Conservation (phyloP, 108 stramenopile genomes). For the Phaeodactylum tricornutum region DNA sequence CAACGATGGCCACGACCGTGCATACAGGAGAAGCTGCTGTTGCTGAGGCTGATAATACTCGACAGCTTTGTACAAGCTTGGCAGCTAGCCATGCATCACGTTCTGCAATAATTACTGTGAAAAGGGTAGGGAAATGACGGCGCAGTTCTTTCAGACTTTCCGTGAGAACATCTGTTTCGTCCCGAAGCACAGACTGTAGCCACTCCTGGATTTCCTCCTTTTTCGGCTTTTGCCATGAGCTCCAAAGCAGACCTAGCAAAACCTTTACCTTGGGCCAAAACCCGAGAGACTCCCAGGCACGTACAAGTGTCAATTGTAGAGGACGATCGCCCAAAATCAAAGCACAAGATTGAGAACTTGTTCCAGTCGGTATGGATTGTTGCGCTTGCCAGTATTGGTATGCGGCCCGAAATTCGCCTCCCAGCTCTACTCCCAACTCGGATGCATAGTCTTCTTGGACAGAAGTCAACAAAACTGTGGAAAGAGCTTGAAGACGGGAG, state of each 20-base stretch:
- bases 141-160: slow-evolving; percentile 60
- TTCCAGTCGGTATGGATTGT: no score
- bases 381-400: slow-evolving; percentile 34
- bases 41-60: slow-evolving; percentile 7
- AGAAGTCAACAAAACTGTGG: slow-evolving; percentile 33
- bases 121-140: slow-evolving; percentile 57
- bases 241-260: slow-evolving; percentile 46
- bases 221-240: slow-evolving; percentile 48
- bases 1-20: slow-evolving; percentile 66
- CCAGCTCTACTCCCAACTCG: slow-evolving; percentile 67
- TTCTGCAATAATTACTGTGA: slow-evolving; percentile 59
- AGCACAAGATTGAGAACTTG: no score
- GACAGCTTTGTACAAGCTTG: slow-evolving; percentile 57
- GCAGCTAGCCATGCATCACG: slow-evolving; percentile 72
- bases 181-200: slow-evolving; percentile 54
- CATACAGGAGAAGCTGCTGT: no score
- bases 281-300: slow-evolving; percentile 68
- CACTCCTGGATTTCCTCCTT: slow-evolving; percentile 65
- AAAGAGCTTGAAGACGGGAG: slow-evolving; percentile 12
- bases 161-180: slow-evolving; percentile 60
- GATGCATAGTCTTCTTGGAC: slow-evolving; percentile 71
- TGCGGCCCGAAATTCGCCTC: slow-evolving; percentile 65
- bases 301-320: slow-evolving; percentile 45
- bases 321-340: slow-evolving; percentile 76
- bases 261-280: slow-evolving; percentile 60